Base-by-base conservation (phyloP, 2,329 filamentous ascomycete genomes). In the Botrytis cinerea region DNA sequence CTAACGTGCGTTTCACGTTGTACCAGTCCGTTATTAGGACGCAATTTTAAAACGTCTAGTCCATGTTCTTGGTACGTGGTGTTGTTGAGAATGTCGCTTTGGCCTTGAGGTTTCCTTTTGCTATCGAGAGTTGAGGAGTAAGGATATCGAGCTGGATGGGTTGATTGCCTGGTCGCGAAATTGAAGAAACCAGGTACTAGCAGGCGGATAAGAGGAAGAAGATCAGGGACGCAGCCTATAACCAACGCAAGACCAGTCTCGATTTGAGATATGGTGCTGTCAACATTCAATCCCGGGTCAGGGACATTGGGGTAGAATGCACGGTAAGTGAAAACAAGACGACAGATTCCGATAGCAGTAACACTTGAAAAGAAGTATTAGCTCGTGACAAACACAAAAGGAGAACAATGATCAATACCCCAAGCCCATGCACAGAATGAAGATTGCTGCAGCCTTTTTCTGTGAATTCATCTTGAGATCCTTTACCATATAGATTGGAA, bases 401-500 rank as follows among this genome's bases (percentile, higher is more conserved):
- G 22, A 10, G 48, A 20, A 57, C 6, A 12, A 43, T 57, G 20
- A 32, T 54, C n/a, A 66, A 62, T 75, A 73, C 67, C 75, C 74
- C 67, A 67, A 60, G 46, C 72, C 62, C 74, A 74, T 64, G 43
- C 73, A 66, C 59, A 73, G 48, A 76, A 68, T 60, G 61, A 75
- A 35, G 16, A 71, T 66, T 35, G 63, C 63, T n/a, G 62, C 71
- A 22, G 75, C n/a, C 54, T 78, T 78, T 63, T 74, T 78, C 45
- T 64, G 72, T 2, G 57, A 63, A 38, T 60, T 71, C 64, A 77
- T 70, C 51, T 75, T 66, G 28, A 76, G 60, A n/a, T 75, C 75
- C 69, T 74, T 75, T 43, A 77, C 74, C 64, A 77, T 78, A 28
- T 75, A 75, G 4, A 75, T 73, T 16, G 77, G 76, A 38, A 78